Percentiles rank a stretch among this genome's conserved stretches.
These are phyloP conservation scores for Penicillium ucsense DNA, from an alignment of 495 filamentous ascomycete species.

Conservation along the genomic window DNA sequence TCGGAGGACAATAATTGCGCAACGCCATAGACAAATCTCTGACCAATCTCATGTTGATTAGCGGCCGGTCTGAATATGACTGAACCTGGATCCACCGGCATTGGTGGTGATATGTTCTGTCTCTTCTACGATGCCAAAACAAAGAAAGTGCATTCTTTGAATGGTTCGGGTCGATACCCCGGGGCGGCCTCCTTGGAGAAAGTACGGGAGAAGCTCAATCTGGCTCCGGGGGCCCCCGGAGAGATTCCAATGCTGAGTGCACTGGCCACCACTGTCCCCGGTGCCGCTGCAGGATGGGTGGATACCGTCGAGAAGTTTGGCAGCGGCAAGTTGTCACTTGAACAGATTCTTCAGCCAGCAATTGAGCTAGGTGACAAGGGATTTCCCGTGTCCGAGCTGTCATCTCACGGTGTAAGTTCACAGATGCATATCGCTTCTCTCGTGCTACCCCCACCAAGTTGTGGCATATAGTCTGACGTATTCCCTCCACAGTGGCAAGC, in stretches of 20 bases:
- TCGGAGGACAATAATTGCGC: too few species aligned
- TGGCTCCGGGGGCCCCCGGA: slow-evolving; percentile 50
- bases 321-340: slow-evolving; percentile 70
- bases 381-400: slow-evolving; percentile 77
- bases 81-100: slow-evolving; percentile 89
- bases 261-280: slow-evolving; percentile 77
- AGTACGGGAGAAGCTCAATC: slow-evolving; percentile 57
- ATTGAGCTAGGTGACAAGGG: slow-evolving; percentile 83
- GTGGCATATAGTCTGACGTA: background rate
- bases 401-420: slow-evolving; percentile 55
- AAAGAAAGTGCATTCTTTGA: slow-evolving; percentile 71
- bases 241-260: slow-evolving; percentile 67
- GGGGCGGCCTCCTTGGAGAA: slow-evolving; percentile 56
- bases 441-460: too few species aligned
- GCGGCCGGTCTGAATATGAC: slow-evolving; percentile 88
- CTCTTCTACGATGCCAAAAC: slow-evolving; percentile 83
- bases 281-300: slow-evolving; percentile 89
- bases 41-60: slow-evolving; percentile 2
- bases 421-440: too few species aligned
- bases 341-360: slow-evolving; percentile 72
- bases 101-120: slow-evolving; percentile 97
- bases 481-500: slow-evolving; percentile 50
- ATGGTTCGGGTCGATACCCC: slow-evolving; percentile 81
- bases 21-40: too few species aligned
- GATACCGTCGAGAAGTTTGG: slow-evolving; percentile 89